A percentile compares a stretch with the other conserved stretches of the same genome.
phyloP scores from a whole-genome alignment of 2,329 filamentous ascomycete genomes.

The Microdochium trichocladiopsis region DNA sequence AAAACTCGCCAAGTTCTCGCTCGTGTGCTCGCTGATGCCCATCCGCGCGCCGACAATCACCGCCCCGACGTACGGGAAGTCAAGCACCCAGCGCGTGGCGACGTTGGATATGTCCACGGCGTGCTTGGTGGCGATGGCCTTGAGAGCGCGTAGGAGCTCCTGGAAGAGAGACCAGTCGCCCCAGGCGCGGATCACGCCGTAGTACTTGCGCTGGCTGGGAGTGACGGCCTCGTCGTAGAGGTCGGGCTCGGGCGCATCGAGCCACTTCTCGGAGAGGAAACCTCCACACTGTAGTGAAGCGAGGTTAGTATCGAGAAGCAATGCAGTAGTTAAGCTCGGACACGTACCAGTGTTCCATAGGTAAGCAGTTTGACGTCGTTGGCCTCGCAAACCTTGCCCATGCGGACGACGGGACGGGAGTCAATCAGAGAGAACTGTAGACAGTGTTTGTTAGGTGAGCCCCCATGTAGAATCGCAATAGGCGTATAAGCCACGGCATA shows the following conservation, averaged over 20 bases:
- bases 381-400: slow-evolving; percentile 18
- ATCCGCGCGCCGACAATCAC: slow-evolving; percentile 24
- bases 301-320: neutral
- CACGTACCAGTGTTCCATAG: slow-evolving; percentile 25
- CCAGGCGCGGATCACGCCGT: slow-evolving; percentile 22
- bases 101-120: slow-evolving; percentile 19
- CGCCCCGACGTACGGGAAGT: slow-evolving; percentile 22
- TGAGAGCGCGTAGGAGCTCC: slow-evolving; percentile 14
- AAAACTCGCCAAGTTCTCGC: slow-evolving; percentile 19
- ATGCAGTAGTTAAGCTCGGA: neutral
- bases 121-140: slow-evolving; percentile 14
- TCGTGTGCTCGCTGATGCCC: slow-evolving; percentile 16
- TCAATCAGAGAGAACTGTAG: slow-evolving; percentile 25
- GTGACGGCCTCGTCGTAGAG: slow-evolving; percentile 23
- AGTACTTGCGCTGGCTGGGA: slow-evolving; percentile 28
- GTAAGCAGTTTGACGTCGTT: slow-evolving; percentile 23
- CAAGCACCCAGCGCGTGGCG: slow-evolving; percentile 24
- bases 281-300: slow-evolving; percentile 25
- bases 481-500: neutral
- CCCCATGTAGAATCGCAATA: too few relatives aligned
- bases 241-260: slow-evolving; percentile 18
- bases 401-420: slow-evolving; percentile 18
- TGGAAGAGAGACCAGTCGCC: slow-evolving; percentile 22
- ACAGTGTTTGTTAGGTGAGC: too few relatives aligned
- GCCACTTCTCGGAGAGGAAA: slow-evolving; percentile 25